phyloP scores from a whole-genome alignment of 768 basidiomycete genomes.

The Saitozyma sp. region DNA sequence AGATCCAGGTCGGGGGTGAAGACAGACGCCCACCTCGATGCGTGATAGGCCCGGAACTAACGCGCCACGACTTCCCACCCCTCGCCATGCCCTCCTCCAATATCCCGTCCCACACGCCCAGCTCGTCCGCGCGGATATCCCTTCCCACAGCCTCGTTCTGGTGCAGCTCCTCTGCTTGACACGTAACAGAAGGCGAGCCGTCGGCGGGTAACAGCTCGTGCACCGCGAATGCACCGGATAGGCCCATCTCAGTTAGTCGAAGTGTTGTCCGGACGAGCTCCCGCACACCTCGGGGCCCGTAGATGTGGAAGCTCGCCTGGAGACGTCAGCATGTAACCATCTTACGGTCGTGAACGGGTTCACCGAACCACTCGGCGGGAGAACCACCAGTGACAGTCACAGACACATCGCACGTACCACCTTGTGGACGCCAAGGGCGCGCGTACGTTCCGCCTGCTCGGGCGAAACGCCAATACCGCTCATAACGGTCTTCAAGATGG shows the following conservation, averaged over 20 bases:
- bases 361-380: too few species aligned
- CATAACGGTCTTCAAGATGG: conserved; percentile 46
- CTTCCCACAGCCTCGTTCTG: conserved; percentile 46
- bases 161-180: conserved; percentile 35
- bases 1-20: too few species aligned
- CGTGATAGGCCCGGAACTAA: conserved; percentile 48
- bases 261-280: conserved; percentile 40
- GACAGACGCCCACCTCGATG: conserved; percentile 51
- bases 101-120: conserved; percentile 46
- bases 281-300: conserved; percentile 45
- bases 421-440: conserved; percentile 29
- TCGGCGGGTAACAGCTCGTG: conserved; percentile 41
- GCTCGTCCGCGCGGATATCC: conserved; percentile 35
- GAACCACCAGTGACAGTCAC: too few species aligned
- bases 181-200: conserved; percentile 18
- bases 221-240: conserved; percentile 44
- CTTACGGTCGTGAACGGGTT: background rate
- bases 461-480: conserved; percentile 29
- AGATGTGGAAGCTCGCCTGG: conserved; percentile 42
- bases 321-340: background rate
- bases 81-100: conserved; percentile 32
- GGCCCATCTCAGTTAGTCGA: conserved; percentile 26
- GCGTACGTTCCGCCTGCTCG: conserved; percentile 25
- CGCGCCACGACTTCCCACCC: conserved; percentile 40
- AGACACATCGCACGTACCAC: conserved; percentile 7